Evolutionary conservation across 805 yeast genomes (phyloP), one percentile per base, ranked within the genome.

Genomic region (Yarrowia osloensis): DNA sequence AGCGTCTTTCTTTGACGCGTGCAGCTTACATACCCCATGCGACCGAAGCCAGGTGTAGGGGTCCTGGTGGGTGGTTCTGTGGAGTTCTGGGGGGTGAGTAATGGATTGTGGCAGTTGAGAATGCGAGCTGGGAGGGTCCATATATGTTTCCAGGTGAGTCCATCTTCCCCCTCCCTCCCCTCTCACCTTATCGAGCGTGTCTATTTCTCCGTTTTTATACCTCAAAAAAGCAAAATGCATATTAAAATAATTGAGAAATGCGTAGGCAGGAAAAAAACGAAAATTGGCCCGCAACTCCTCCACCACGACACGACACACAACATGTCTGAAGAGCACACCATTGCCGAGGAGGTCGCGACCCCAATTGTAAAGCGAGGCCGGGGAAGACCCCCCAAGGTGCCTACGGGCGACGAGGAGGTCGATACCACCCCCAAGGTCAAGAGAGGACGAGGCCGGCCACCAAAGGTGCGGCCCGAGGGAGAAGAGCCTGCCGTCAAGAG

Each of bases 401-500:
- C 63, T 39, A 39, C 47, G 21, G 49, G 37, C 49, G 33, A 28
- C 19, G 49, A 37, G 8, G 49, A n/a, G 7, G 9, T 9, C 15
- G 63, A 35, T 40, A 7, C 19, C 28, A 28, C 47, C n/a, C 63
- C 63, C 49, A 37, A 57, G 49, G 63, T 40, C 49, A 57, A 57
- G 63, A 24, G 63, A 57, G 63, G 63, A 39, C 63, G 63, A 19
- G 63, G 63, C 19, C 13, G 63, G 15, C 63, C 63, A 39, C 63
- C 63, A 57, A 57, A 57, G 63, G 63, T 57, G 22, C 47, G 49
- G 5, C 63, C 49, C 7, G 63, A 57, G 28, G 63, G 63, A 6
- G 63, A 57, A 13, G 63, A 57, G 49, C 63, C 63, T 5, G 63
- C 22, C 4, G 37, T 40, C 19, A 57, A 57, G 49, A 9, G 63